phyloP scores from a whole-genome alignment of 2,329 filamentous ascomycete species.

The Fusarium ambrosium region DNA sequence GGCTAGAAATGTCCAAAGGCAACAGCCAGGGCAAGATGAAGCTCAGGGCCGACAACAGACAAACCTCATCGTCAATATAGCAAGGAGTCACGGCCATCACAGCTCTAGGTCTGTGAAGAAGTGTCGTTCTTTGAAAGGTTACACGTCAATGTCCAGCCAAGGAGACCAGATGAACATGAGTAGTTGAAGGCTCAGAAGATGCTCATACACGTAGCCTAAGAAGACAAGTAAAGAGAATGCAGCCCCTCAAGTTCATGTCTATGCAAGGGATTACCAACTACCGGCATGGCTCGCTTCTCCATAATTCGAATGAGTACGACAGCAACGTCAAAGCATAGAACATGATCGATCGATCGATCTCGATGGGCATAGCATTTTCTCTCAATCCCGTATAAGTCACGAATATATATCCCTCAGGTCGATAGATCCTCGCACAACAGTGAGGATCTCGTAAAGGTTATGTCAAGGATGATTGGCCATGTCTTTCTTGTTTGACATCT shows the following conservation, averaged over 20 bases:
- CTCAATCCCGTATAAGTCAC: slow-evolving; percentile 73
- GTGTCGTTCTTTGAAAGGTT: neutral
- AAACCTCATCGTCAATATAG: neutral
- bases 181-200: neutral
- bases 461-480: neutral
- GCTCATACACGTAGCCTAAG: slow-evolving; percentile 54
- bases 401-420: slow-evolving; percentile 88
- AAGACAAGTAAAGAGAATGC: slow-evolving; percentile 68
- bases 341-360: slow-evolving; percentile 54
- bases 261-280: slow-evolving; percentile 68
- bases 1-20: neutral
- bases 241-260: slow-evolving; percentile 72
- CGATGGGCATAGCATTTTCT: slow-evolving; percentile 66
- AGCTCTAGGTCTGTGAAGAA: neutral
- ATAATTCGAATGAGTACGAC: slow-evolving; percentile 77
- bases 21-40: neutral
- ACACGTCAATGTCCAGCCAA: neutral
- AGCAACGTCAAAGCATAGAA: slow-evolving; percentile 75
- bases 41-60: neutral
- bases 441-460: neutral
- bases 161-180: neutral
- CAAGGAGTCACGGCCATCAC: neutral
- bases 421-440: slow-evolving; percentile 88
- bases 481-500: neutral
- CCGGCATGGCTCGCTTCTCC: slow-evolving; percentile 65